phyloP scores from a whole-genome alignment of 75 land plant species.

The Picea glauca region DNA sequence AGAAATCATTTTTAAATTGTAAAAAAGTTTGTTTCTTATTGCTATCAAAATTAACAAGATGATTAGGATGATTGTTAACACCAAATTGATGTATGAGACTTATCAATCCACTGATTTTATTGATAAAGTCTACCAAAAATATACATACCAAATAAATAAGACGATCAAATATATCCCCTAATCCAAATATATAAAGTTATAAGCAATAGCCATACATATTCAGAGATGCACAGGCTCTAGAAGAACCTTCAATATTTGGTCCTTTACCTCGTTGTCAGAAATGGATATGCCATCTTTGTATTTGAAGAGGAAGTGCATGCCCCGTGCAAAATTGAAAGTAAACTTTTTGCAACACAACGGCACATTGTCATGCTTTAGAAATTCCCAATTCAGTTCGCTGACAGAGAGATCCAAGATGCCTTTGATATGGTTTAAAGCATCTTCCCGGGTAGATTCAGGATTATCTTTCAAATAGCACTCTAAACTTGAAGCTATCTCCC shows the following conservation, averaged over 20 bases:
- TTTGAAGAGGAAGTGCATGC: neutral
- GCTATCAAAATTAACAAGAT: no score
- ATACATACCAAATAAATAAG: no score
- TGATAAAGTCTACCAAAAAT: no score
- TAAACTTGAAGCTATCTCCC: neutral
- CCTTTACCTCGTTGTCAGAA: neutral
- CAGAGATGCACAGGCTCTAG: neutral
- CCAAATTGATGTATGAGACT: no score
- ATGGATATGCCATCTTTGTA: neutral
- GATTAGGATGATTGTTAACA: no score
- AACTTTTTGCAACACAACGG: neutral
- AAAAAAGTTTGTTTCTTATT: no score
- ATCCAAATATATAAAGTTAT: neutral
- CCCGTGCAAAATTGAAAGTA: neutral
- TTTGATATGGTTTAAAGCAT: neutral
- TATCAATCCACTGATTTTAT: no score
- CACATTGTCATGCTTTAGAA: neutral
- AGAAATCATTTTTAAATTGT: no score
- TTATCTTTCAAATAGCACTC: neutral
- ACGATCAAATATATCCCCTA: no score
- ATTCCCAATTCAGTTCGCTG: neutral
- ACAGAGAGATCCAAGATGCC: neutral
- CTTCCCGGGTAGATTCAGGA: neutral
- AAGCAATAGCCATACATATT: neutral
- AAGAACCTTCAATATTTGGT: neutral